Evolutionary conservation across 768 basidiomycete species (phyloP).

Genomic region (Mycena chlorophos): DNA sequence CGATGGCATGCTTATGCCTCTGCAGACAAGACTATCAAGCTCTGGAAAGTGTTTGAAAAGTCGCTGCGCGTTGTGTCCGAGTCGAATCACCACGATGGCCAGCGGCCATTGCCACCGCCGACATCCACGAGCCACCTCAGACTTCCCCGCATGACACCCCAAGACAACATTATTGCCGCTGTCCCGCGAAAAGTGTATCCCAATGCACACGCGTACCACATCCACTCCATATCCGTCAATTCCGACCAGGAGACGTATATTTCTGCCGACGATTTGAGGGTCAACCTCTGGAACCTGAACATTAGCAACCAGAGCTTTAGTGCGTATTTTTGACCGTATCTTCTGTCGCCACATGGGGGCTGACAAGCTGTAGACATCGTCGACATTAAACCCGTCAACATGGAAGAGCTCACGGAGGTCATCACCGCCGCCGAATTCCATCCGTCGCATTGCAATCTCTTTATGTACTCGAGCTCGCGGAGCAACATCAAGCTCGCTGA

Average conservation of each 20-base stretch:
- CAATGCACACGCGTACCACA: slow-evolving; percentile 99
- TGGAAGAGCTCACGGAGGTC: slow-evolving; percentile 99
- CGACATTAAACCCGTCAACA: slow-evolving; percentile 99
- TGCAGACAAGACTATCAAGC: slow-evolving; percentile 98
- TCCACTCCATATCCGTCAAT: slow-evolving; percentile 99
- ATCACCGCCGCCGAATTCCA: slow-evolving; percentile 99
- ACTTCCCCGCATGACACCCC: slow-evolving; percentile 87
- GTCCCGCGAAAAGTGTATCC: slow-evolving; percentile 98
- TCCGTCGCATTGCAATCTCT: slow-evolving; percentile 94
- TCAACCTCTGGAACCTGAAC: slow-evolving; percentile 98
- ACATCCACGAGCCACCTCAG: slow-evolving; percentile 60
- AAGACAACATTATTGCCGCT: slow-evolving; percentile 98
- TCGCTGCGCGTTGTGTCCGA: slow-evolving; percentile 93
- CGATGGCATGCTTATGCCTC: slow-evolving; percentile 9
- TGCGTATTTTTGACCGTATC: slow-evolving; percentile 44
- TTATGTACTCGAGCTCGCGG: slow-evolving; percentile 99
- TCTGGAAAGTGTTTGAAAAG: slow-evolving; percentile 99
- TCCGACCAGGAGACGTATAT: slow-evolving; percentile 99
- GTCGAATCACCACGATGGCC: slow-evolving; percentile 88
- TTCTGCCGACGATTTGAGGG: slow-evolving; percentile 95
- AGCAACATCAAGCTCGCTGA: slow-evolving; percentile 99
- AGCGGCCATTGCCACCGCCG: slow-evolving; percentile 67
- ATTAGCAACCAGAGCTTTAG: slow-evolving; percentile 99
- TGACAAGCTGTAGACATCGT: slow-evolving; percentile 75
- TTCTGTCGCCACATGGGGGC: slow-evolving; percentile 2